Evolutionary conservation across 192 early-diverging fungal genomes (phyloP).

Genomic region (Coemansia sp.): DNA sequence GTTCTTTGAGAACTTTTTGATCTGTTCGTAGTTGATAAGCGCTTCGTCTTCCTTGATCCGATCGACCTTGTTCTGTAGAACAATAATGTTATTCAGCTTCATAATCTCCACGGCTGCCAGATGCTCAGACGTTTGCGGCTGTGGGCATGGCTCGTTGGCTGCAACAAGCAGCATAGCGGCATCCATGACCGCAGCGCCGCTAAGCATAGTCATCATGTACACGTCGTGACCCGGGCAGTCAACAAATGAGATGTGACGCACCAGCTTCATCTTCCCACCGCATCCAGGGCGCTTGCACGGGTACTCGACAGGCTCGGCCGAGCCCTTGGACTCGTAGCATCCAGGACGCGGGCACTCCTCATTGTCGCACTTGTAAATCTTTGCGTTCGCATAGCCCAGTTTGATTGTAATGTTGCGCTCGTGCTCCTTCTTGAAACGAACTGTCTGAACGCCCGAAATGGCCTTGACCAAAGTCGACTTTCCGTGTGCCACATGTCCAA

Average conservation of each 20-base stretch:
- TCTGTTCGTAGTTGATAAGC: conserved; percentile 84
- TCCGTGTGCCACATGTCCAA: conserved; percentile 99
- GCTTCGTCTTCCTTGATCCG: conserved; percentile 92
- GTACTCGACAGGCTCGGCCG: conserved; percentile 81
- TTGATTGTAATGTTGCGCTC: conserved; percentile 90
- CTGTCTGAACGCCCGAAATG: conserved; percentile 96
- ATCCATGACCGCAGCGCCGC: conserved; percentile 99
- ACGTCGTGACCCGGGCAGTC: conserved; percentile 99
- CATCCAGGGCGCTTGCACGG: conserved; percentile 87
- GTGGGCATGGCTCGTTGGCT: conserved; percentile 97
- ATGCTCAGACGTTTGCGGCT: conserved; percentile 98
- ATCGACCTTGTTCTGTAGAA: conserved; percentile 99
- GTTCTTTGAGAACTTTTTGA: conserved; percentile 90
- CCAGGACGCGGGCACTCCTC: conserved; percentile 91
- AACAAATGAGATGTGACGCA: conserved; percentile 96
- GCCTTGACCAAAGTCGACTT: conserved; percentile 99
- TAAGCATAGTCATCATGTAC: conserved; percentile 99
- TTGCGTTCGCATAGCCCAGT: conserved; percentile 98
- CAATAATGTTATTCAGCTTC: conserved; percentile 95
- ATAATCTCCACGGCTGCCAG: conserved; percentile 99
- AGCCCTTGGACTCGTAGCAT: conserved; percentile 88
- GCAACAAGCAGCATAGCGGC: conserved; percentile 96
- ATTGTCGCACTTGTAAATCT: conserved; percentile 98
- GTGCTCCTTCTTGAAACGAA: conserved; percentile 97
- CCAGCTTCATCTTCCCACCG: conserved; percentile 79